phyloP scores from a whole-genome alignment of 345 rosid species.

The Crucihimalaya himalaica region DNA sequence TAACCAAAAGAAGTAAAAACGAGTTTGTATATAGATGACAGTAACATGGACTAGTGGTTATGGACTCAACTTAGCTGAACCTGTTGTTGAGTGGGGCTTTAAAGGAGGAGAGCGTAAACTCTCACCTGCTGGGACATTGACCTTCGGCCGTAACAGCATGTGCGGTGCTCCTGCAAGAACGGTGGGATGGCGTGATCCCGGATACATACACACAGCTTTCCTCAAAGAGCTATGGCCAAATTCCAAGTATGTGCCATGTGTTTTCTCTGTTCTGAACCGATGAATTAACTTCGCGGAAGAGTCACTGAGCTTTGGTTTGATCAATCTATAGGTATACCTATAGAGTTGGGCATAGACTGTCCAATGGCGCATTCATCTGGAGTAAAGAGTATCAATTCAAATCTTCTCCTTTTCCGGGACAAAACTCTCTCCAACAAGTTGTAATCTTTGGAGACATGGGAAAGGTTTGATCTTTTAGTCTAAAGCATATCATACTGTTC shows the following conservation, averaged over 20 bases:
- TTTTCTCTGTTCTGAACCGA: background rate
- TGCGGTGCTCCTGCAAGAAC: constrained; percentile 78
- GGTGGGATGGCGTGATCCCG: constrained; percentile 87
- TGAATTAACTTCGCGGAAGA: background rate
- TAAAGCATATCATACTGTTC: constrained; percentile 34
- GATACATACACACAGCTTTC: constrained; percentile 69
- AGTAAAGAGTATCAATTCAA: constrained; percentile 58
- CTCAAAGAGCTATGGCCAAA: constrained; percentile 75
- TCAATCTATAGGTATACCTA: constrained; percentile 55
- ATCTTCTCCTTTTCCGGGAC: constrained; percentile 78
- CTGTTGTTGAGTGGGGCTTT: constrained; percentile 68
- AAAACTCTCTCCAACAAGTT: constrained; percentile 62
- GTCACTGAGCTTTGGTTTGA: constrained; percentile 8
- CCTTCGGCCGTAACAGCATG: constrained; percentile 53
- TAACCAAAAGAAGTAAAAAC: background rate
- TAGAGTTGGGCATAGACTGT: constrained; percentile 61
- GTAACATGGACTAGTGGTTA: constrained; percentile 86
- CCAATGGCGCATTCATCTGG: constrained; percentile 55
- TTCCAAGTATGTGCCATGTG: constrained; percentile 41
- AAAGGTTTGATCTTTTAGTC: constrained; percentile 55
- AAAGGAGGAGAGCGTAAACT: constrained; percentile 46
- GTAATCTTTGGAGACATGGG: constrained; percentile 88
- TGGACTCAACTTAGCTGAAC: constrained; percentile 54
- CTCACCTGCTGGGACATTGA: constrained; percentile 69
- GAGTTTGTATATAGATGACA: constrained; percentile 55